Percentiles rank a stretch among this genome's conserved stretches.
Evolutionary conservation across 1,139 yeast species (phyloP).

Genomic region (Protomyces macrosporus): DNA sequence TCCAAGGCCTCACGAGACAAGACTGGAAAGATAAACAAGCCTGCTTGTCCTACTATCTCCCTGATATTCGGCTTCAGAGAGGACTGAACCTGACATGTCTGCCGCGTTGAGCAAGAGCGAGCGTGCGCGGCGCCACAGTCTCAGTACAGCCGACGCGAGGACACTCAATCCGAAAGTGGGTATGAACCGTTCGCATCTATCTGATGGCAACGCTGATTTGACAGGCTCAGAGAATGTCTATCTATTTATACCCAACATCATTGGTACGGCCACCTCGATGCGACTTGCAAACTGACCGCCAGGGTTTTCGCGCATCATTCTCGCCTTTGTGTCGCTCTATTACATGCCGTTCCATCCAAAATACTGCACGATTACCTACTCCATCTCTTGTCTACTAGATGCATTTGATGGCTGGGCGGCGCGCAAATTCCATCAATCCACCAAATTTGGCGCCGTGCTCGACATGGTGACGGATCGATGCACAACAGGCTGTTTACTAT

Average conservation of each 20-base stretch:
- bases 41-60: too few relatives aligned
- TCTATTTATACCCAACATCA: slow-evolving; percentile 79
- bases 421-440: slow-evolving; percentile 72
- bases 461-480: slow-evolving; percentile 99
- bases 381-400: slow-evolving; percentile 84
- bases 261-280: slow-evolving; percentile 47
- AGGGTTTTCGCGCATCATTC: slow-evolving; percentile 62
- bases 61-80: too few relatives aligned
- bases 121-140: background rate
- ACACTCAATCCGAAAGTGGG: background rate
- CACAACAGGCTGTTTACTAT: slow-evolving; percentile 85
- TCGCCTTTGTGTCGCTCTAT: slow-evolving; percentile 72
- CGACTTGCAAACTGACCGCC: background rate
- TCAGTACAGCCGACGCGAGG: background rate
- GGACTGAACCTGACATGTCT: background rate
- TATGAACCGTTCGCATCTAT: background rate
- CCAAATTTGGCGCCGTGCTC: slow-evolving; percentile 89
- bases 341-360: slow-evolving; percentile 82
- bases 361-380: slow-evolving; percentile 60
- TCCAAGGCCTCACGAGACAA: too few relatives aligned
- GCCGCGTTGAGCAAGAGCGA: background rate
- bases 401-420: slow-evolving; percentile 98
- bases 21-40: too few relatives aligned
- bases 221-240: slow-evolving; percentile 47
- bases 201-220: background rate